These are phyloP conservation scores for Tarenaya hassleriana DNA, from an alignment of 345 rosid species.

Conservation along the genomic window DNA sequence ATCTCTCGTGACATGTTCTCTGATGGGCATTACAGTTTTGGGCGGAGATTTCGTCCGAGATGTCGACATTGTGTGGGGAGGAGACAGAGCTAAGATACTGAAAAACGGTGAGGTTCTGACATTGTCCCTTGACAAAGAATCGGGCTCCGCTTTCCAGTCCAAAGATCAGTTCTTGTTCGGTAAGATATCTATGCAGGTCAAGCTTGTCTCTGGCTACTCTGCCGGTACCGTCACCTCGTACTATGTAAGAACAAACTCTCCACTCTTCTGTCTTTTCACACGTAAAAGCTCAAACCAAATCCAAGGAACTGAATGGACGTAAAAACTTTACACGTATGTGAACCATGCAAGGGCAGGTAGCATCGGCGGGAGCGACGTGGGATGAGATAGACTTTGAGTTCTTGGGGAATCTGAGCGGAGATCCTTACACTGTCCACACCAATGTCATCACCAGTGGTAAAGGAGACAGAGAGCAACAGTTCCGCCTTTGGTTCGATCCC, in stretches of 20 bases:
- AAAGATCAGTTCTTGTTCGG: constrained; percentile 38
- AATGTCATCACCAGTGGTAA: constrained; percentile 45
- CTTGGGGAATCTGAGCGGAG: constrained; percentile 51
- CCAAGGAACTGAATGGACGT: neutral
- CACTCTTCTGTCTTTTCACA: too few species aligned
- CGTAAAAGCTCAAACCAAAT: too few species aligned
- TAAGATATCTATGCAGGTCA: constrained; percentile 42
- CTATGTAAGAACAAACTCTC: constrained; percentile 43
- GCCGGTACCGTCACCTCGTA: constrained; percentile 45
- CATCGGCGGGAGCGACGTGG: constrained; percentile 44
- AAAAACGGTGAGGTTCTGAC: constrained; percentile 40
- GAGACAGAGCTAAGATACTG: constrained; percentile 43
- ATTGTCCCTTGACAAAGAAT: constrained; percentile 42
- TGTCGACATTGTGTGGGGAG: constrained; percentile 49
- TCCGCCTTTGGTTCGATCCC: constrained; percentile 50
- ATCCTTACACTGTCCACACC: constrained; percentile 52
- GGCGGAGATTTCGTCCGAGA: constrained; percentile 35
- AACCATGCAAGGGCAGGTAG: too few species aligned
- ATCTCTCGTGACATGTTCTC: constrained; percentile 7
- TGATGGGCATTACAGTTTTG: constrained; percentile 9
- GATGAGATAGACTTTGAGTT: constrained; percentile 56
- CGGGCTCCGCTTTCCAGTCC: constrained; percentile 53
- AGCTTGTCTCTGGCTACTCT: constrained; percentile 47
- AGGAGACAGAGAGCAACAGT: constrained; percentile 50
- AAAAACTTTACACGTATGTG: neutral